Evolutionary conservation across 2,329 filamentous ascomycete species (phyloP).

Genomic region (Corinectria fuckeliana): DNA sequence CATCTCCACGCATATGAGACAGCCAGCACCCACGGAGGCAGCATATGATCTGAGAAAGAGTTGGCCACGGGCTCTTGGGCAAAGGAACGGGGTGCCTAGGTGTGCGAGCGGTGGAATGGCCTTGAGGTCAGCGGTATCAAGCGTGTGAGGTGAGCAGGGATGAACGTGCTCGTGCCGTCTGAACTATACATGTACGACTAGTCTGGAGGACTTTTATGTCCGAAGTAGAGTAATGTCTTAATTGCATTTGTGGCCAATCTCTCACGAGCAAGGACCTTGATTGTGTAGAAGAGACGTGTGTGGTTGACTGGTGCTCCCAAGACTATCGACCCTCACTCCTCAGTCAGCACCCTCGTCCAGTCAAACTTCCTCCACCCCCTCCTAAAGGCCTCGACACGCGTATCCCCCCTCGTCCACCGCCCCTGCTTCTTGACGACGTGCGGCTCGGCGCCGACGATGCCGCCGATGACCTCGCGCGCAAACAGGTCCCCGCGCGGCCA

Average conservation of each 20-base stretch:
- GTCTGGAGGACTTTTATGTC: slow-evolving; percentile 26
- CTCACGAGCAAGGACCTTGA: slow-evolving; percentile 5
- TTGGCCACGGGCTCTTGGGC: background rate
- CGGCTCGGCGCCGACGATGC: slow-evolving; percentile 84
- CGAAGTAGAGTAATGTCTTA: slow-evolving; percentile 33
- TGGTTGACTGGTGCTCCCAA: no score
- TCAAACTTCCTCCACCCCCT: slow-evolving; percentile 93
- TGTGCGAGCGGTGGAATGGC: background rate
- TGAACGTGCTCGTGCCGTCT: slow-evolving; percentile 18
- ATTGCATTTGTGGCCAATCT: slow-evolving; percentile 17
- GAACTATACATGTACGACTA: slow-evolving; percentile 32
- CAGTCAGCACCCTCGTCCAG: slow-evolving; percentile 70
- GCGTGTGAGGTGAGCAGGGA: slow-evolving; percentile 1
- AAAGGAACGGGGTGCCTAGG: background rate
- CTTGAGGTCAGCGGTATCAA: background rate
- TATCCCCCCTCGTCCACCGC: slow-evolving; percentile 75
- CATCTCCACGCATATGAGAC: background rate
- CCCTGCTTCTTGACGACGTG: slow-evolving; percentile 91
- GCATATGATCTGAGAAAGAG: background rate
- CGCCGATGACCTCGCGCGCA: slow-evolving; percentile 87
- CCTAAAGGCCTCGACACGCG: slow-evolving; percentile 76
- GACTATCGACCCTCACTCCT: no score
- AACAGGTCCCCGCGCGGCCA: slow-evolving; percentile 96
- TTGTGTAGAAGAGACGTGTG: background rate
- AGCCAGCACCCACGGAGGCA: background rate